phyloP scores from a whole-genome alignment of 768 basidiomycete species.

The Boletus sp. region DNA sequence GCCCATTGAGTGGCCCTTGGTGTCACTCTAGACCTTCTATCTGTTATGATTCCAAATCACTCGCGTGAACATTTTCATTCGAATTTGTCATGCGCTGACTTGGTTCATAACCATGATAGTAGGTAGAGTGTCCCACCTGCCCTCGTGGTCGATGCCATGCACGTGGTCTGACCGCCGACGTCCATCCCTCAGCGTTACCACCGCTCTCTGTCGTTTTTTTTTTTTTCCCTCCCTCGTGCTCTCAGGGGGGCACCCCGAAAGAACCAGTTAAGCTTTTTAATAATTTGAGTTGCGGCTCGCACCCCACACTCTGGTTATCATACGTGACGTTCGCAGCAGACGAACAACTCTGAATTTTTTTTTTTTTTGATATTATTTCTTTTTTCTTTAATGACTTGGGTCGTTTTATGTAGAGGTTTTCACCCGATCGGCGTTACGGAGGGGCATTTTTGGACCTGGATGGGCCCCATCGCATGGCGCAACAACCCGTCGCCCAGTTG shows the following conservation, averaged over 20 bases:
- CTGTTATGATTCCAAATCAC: constrained; percentile 40
- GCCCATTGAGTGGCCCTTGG: constrained; percentile 21
- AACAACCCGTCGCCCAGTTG: constrained; percentile 10
- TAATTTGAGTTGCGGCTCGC: constrained; percentile 20
- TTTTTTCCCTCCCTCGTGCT: neutral
- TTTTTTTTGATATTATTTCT: neutral
- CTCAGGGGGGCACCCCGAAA: neutral
- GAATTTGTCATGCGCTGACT: constrained; percentile 34
- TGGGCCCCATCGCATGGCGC: neutral
- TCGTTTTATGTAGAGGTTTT: neutral
- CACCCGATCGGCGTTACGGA: neutral
- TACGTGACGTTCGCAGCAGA: neutral
- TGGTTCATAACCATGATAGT: constrained; percentile 63
- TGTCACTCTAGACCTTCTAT: constrained; percentile 32
- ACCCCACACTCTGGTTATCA: constrained; percentile 16
- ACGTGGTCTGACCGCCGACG: neutral
- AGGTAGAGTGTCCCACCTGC: constrained; percentile 39
- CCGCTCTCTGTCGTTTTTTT: neutral
- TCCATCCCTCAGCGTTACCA: neutral
- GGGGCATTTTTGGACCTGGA: neutral
- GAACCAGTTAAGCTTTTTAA: constrained; percentile 27
- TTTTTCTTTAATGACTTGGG: neutral
- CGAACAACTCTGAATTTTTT: neutral
- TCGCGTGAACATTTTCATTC: constrained; percentile 29
- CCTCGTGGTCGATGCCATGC: constrained; percentile 8